Conservation (phyloP, 441 rosid genomes). For the Gossypium davidsonii region DNA sequence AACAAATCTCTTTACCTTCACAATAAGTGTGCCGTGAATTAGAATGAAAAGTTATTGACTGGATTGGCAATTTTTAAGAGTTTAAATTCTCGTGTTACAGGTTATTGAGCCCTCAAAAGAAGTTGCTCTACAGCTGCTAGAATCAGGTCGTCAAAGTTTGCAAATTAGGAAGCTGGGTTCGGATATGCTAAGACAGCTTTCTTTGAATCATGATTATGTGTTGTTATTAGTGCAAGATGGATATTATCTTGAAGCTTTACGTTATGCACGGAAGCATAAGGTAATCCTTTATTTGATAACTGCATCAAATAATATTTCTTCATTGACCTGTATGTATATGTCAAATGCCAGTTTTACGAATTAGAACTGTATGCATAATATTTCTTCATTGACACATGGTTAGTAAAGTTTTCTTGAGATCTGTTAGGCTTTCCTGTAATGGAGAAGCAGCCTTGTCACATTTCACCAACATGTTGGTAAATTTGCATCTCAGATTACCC, state of each 20-base stretch:
- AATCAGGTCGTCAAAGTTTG: conserved; percentile 60
- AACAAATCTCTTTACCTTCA: conserved; percentile 7
- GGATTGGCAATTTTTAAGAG: conserved; percentile 7
- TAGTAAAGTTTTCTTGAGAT: neutral
- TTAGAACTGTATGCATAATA: neutral
- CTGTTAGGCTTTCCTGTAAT: neutral
- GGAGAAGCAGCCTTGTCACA: neutral
- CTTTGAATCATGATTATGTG: conserved; percentile 76
- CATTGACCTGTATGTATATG: neutral
- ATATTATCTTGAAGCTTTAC: conserved; percentile 81
- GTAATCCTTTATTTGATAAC: neutral
- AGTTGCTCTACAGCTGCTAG: conserved; percentile 88
- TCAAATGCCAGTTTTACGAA: conserved; percentile 14
- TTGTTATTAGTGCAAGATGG: conserved; percentile 79
- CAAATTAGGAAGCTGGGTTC: conserved; percentile 79
- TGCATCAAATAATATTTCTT: neutral
- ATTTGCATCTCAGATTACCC: neutral
- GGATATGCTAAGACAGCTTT: conserved; percentile 93
- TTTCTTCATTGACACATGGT: neutral
- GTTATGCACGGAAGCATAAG: conserved; percentile 51
- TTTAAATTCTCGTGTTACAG: conserved; percentile 31
- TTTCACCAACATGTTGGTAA: neutral
- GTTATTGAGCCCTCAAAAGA: conserved; percentile 93
- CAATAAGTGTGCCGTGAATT: neutral
- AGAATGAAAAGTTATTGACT: neutral